These are phyloP conservation scores for Phaeosphaeriaceae sp. DNA, from an alignment of 2,329 filamentous ascomycete species.

Conservation along the genomic window DNA sequence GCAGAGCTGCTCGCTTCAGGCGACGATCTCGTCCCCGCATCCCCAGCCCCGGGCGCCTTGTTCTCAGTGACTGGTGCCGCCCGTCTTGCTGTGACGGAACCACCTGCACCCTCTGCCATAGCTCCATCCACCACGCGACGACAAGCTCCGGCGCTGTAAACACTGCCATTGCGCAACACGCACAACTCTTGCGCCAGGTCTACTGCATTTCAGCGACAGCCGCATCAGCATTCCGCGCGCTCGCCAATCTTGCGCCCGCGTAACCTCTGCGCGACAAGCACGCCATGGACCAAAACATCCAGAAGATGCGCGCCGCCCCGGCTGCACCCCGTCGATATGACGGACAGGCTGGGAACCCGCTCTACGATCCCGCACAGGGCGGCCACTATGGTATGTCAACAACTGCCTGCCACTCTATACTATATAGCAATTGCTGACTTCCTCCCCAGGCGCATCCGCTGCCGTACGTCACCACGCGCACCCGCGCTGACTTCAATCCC, in stretches of 20 bases:
- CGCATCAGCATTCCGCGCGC: conserved; percentile 17
- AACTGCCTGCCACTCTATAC: too few species aligned
- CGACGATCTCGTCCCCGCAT: conserved; percentile 19
- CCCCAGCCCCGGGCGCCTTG: conserved; percentile 33
- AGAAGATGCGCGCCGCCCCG: conserved; percentile 46
- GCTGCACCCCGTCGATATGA: conserved; percentile 55
- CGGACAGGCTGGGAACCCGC: conserved; percentile 57
- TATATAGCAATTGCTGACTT: conserved; percentile 17
- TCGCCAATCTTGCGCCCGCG: conserved; percentile 39
- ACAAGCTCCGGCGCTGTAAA: conserved; percentile 19
- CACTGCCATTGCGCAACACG: conserved; percentile 33
- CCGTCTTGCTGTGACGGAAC: conserved; percentile 37
- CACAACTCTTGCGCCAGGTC: conserved; percentile 15
- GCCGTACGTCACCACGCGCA: conserved; percentile 60
- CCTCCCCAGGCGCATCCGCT: conserved; percentile 67
- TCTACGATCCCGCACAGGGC: conserved; percentile 55
- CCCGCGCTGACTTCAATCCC: conserved; percentile 13
- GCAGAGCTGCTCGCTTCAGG: background rate
- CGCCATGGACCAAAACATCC: conserved; percentile 48
- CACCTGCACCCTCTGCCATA: conserved; percentile 30
- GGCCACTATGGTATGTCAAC: conserved; percentile 57
- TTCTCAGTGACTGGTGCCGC: conserved; percentile 29
- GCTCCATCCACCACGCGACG: conserved; percentile 37
- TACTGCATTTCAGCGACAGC: conserved; percentile 10
- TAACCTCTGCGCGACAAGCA: conserved; percentile 40